Base-by-base conservation (phyloP, 495 filamentous ascomycete species). In the Lepraria neglecta region DNA sequence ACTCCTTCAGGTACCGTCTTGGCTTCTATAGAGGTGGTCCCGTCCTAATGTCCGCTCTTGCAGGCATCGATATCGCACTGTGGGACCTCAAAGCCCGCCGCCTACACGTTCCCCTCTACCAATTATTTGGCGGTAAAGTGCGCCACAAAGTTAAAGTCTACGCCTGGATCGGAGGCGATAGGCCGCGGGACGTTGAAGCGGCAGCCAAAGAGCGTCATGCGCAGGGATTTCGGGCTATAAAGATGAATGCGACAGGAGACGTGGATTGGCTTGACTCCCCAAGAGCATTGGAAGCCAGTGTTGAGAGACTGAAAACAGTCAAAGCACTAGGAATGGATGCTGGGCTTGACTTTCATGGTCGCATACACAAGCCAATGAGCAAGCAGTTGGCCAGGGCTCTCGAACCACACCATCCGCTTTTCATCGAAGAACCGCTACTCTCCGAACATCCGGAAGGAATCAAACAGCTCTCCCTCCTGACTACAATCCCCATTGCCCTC, bases 151-250 rank as follows among this genome's bases (percentile, higher is more conserved):
- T 90, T 31, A 82, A 82, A 63, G 89, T 92, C 4, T 92, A 92
- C 68, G 84, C 86, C n/a, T 92, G 89, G 89, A 90, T 92, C 67
- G 89, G 89, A 38, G 89, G 89, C 9, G 89, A 92, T 66, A 77
- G 87, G n/a, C 89, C 89, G 6, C 70, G 73, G 27, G 89, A 91
- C 66, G 82, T 92, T 0, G 80, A 84, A 65, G 71, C 60, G 3
- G 83, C 85, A 69, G 87, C 84, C 76, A 79, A 84, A 65, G 79
- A 75, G 15, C 84, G 88, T 27, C 79, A 83, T 65, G 79, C 74
- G 31, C 88, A 91, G 71, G 88, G 88, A 5, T 88, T 91, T 72
- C 83, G 76, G 35, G 78, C 82, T 6, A 76, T 91, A 59, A 91
- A 91, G 70, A 92, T 92, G 88, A 92, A 92, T 67, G 88, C 82